Percentiles rank a stretch among this genome's conserved stretches.
Conservation (phyloP, 106 monocot genomes). For the Dendrobium huoshanense region DNA sequence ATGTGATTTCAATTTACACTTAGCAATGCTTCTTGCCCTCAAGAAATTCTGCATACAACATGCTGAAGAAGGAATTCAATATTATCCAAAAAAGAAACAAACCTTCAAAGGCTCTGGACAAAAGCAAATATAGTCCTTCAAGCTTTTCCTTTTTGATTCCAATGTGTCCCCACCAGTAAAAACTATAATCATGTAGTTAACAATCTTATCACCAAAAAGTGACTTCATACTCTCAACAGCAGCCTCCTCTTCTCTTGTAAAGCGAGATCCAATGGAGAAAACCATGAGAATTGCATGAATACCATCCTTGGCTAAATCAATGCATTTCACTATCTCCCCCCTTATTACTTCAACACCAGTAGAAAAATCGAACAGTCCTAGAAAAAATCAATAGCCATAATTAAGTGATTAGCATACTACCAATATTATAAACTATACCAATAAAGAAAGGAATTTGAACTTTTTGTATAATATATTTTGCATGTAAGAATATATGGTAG, state of each 20-base stretch:
- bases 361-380: constrained; percentile 75
- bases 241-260: constrained; percentile 68
- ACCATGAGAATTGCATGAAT: constrained; percentile 88
- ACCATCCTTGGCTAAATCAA: constrained; percentile 84
- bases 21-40: too few species aligned
- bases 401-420: too few species aligned
- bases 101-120: constrained; percentile 55
- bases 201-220: constrained; percentile 72
- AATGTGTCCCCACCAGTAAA: constrained; percentile 77
- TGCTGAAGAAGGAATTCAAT: too few species aligned
- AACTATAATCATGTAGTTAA: constrained; percentile 67
- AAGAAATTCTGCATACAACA: too few species aligned
- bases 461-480: too few species aligned
- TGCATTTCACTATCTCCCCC: constrained; percentile 78
- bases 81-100: neutral
- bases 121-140: constrained; percentile 33
- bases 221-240: constrained; percentile 50
- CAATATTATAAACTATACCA: too few species aligned
- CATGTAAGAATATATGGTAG: too few species aligned
- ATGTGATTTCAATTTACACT: too few species aligned
- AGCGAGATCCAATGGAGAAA: constrained; percentile 57
- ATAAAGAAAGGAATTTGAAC: too few species aligned
- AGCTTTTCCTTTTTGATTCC: constrained; percentile 34
- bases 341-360: constrained; percentile 36
- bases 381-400: neutral